Conservation (phyloP, 2,329 filamentous ascomycete genomes). For the Aspergillus floridensis region DNA sequence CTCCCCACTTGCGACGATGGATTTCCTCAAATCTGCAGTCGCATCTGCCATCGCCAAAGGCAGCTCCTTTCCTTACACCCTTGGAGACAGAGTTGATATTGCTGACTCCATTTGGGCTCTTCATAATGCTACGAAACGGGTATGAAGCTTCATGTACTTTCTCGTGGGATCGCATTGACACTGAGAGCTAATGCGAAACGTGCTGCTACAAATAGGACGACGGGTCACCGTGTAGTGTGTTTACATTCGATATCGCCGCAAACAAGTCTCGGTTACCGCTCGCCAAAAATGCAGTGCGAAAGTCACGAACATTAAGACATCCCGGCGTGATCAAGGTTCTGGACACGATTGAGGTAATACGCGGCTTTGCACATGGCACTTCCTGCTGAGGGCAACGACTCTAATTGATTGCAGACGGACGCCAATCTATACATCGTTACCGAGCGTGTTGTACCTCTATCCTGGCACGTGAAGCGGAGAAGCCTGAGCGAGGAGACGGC, state of each 20-base stretch:
- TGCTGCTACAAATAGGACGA: slow-evolving; percentile 65
- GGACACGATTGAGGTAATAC: slow-evolving; percentile 82
- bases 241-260: slow-evolving; percentile 84
- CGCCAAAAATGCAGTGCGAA: slow-evolving; percentile 90
- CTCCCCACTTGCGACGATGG: slow-evolving; percentile 59
- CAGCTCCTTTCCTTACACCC: slow-evolving; percentile 85
- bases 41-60: slow-evolving; percentile 95
- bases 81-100: slow-evolving; percentile 88
- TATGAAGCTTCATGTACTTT: slow-evolving; percentile 41
- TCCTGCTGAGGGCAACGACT: not conserved
- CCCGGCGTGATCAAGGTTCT: slow-evolving; percentile 92
- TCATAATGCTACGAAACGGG: slow-evolving; percentile 88
- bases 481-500: slow-evolving; percentile 86
- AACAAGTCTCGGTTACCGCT: slow-evolving; percentile 80
- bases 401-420: slow-evolving; percentile 66
- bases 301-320: slow-evolving; percentile 87
- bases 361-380: not conserved
- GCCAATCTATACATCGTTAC: slow-evolving; percentile 95
- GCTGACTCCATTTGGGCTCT: slow-evolving; percentile 96
- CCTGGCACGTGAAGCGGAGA: slow-evolving; percentile 86
- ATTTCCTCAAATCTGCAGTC: slow-evolving; percentile 96
- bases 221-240: slow-evolving; percentile 90
- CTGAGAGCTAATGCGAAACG: slow-evolving; percentile 13
- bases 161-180: not conserved
- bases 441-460: slow-evolving; percentile 79